Conservation (phyloP, 805 yeast genomes). For the Saturnispora serradocipensis region DNA sequence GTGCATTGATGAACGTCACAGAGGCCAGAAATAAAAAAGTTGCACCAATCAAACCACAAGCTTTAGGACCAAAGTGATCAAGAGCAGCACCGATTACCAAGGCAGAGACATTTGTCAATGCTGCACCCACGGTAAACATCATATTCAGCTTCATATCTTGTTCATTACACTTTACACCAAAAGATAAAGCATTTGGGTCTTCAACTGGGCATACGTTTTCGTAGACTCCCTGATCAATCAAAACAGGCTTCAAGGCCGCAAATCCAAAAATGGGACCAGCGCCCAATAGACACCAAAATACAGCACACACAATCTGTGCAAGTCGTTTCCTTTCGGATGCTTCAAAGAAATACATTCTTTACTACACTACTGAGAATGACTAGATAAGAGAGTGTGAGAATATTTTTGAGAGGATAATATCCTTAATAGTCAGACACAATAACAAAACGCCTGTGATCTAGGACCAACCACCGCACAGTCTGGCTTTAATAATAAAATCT, state of each 20-base stretch:
- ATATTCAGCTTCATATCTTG: slow-evolving; percentile 48
- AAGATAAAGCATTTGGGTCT: slow-evolving; percentile 17
- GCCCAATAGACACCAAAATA: slow-evolving; percentile 44
- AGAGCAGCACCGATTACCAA: slow-evolving; percentile 40
- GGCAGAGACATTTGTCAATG: slow-evolving; percentile 46
- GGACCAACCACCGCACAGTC: not conserved
- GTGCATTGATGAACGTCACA: slow-evolving; percentile 35
- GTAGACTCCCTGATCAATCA: slow-evolving; percentile 41
- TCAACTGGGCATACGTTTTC: slow-evolving; percentile 30
- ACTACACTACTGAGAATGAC: not conserved
- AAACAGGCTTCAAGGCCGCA: slow-evolving; percentile 48
- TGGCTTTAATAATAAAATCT: not conserved
- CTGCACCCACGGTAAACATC: slow-evolving; percentile 54
- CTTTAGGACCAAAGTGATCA: slow-evolving; percentile 43
- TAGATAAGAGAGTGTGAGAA: not conserved
- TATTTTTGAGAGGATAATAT: not conserved
- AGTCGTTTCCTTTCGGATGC: slow-evolving; percentile 24
- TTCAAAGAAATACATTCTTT: slow-evolving; percentile 27
- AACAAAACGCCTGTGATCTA: not conserved
- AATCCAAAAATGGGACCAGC: slow-evolving; percentile 55
- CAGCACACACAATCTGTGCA: slow-evolving; percentile 40
- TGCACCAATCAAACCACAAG: slow-evolving; percentile 46
- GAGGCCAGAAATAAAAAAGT: slow-evolving; percentile 37
- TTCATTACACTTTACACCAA: slow-evolving; percentile 36
- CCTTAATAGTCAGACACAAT: not conserved